These are phyloP conservation scores for Leucocoprinus sp. DNA, from an alignment of 768 basidiomycete species.

Conservation along the genomic window DNA sequence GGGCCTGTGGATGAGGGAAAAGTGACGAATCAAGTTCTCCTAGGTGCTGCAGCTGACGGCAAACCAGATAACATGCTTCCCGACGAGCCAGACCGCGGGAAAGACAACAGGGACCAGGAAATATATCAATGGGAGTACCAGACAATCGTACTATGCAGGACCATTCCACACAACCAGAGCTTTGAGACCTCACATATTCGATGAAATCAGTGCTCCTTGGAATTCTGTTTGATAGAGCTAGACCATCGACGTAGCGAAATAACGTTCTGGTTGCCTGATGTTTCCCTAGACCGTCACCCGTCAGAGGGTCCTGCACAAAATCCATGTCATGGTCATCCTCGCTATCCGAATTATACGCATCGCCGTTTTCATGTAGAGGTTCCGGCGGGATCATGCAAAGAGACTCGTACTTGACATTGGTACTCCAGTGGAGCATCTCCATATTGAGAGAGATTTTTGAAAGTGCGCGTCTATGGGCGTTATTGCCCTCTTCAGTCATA, in stretches of 20 bases:
- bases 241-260: constrained; percentile 38
- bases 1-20: background rate
- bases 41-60: constrained; percentile 36
- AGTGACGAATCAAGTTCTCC: constrained; percentile 41
- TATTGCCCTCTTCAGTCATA: constrained; percentile 54
- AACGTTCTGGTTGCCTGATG: constrained; percentile 50
- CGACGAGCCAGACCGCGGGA: constrained; percentile 49
- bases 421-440: constrained; percentile 41
- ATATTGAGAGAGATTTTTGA: constrained; percentile 30
- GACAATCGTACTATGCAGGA: constrained; percentile 43
- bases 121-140: constrained; percentile 29
- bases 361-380: constrained; percentile 28
- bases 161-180: constrained; percentile 21
- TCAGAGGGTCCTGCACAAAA: constrained; percentile 43
- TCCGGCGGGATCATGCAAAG: constrained; percentile 38
- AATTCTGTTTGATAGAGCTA: constrained; percentile 11
- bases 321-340: constrained; percentile 36
- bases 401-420: constrained; percentile 29
- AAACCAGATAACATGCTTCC: constrained; percentile 50
- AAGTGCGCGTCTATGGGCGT: constrained; percentile 46
- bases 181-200: constrained; percentile 25
- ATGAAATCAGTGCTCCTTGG: constrained; percentile 25
- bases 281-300: constrained; percentile 50
- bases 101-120: constrained; percentile 37
- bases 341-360: constrained; percentile 40